Evolutionary conservation across 2,329 filamentous ascomycete genomes (phyloP).

Genomic region (Chaetothyriales sp.): DNA sequence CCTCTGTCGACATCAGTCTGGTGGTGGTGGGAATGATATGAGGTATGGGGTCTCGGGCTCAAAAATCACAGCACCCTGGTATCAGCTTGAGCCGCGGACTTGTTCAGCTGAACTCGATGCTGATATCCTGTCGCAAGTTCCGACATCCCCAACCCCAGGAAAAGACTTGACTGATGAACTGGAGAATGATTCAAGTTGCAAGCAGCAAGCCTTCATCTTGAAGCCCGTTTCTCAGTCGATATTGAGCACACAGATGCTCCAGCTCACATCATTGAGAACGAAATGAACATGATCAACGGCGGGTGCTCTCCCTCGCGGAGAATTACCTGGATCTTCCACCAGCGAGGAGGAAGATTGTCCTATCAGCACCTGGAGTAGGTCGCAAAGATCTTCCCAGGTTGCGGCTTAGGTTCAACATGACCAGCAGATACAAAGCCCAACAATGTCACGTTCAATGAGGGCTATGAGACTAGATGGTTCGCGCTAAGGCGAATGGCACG

Average conservation of each 20-base stretch:
- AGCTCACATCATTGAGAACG: too few species aligned
- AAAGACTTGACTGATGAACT: too few species aligned
- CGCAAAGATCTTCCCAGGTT: constrained; percentile 1
- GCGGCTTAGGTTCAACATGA: background rate
- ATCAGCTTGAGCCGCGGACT: too few species aligned
- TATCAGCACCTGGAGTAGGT: constrained; percentile 2
- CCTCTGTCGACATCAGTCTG: too few species aligned
- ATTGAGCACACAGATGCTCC: constrained; percentile 4
- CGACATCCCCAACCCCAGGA: too few species aligned
- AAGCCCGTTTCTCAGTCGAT: constrained; percentile 1
- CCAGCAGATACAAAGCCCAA: constrained; percentile 4
- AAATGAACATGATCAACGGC: constrained; percentile 2
- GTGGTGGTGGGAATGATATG: too few species aligned
- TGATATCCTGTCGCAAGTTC: too few species aligned
- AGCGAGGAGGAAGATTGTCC: constrained; percentile 1
- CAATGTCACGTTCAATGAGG: constrained; percentile 4
- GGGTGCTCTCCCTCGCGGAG: background rate
- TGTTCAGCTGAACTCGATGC: too few species aligned
- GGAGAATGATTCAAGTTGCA: too few species aligned
- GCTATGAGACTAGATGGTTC: constrained; percentile 1
- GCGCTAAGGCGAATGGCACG: constrained; percentile 3
- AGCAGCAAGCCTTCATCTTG: too few species aligned
- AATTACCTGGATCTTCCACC: constrained; percentile 1
- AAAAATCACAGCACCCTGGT: too few species aligned
- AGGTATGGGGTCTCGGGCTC: too few species aligned